Evolutionary conservation across 306 rosid genomes (phyloP), one percentile per base, ranked within the genome.

Genomic region (Rubus parviflorus): DNA sequence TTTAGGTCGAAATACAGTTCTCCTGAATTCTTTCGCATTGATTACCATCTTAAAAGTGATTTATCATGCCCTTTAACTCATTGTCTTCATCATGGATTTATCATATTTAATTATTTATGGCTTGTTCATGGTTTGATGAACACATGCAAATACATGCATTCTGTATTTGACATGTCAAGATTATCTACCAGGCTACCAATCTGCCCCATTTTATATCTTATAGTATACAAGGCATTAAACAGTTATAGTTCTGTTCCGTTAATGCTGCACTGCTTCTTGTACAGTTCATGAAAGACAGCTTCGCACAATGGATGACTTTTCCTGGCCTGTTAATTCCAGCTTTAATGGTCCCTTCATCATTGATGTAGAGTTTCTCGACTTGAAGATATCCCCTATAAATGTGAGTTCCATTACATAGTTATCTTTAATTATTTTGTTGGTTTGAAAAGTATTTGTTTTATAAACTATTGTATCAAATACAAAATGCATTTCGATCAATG

Each of bases 321-420:
- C 80, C 79, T 94, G 96, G 98, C 77, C 94, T 16, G 87, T 94
- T 47, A 93, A 91, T 76, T 75, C 89, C 47, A 49, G 87, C 79
- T 87, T 86, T 45, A 82, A 64, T 51, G 92, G 98, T 42, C 98
- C 91, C 72, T 85, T 88, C 54, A 80, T 90, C 83, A 92, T 94
- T 30, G 96, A 87, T 67, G 97, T 91, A 73, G 98, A 94, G 78
- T 94, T 94, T 84, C 95, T 91, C 48, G 97, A 91, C 87, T 79
- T 91, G 68, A 94, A 88, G 92, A 84, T 87, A 77, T 79, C 74
- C 85, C 76, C 91, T 75, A 66, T 70, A 58, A 86, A 84, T 82
- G 98, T 91, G 77, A 94, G 97, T 88, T 80, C 66, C 72, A 4
- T 43, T 40, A 7, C 48, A 1, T 41, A 12, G 49, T 40, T 61